Evolutionary conservation across 768 basidiomycete genomes (phyloP), one percentile per base, ranked within the genome.

Genomic region (Pleurotus salmoneostramineus): DNA sequence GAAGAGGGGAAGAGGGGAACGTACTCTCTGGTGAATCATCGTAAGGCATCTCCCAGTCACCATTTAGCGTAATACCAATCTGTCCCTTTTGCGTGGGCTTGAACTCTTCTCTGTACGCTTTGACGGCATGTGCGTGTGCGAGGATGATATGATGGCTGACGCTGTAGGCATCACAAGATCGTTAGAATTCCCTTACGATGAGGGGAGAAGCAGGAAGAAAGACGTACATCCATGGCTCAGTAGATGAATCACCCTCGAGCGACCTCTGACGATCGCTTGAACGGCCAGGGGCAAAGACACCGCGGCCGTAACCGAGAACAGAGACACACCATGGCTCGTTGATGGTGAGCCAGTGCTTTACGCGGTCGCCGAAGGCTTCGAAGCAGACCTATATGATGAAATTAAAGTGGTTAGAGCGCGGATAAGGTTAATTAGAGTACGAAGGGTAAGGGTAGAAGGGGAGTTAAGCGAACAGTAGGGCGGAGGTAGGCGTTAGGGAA

Each of bases 1-100:
- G 40, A 59, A 58, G 48, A 47, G 50, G 50, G 45, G 11, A 10
- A 45, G 44, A 45, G 34, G 42, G 11, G 5, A 27, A 73, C 85
- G 63, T 65, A 90, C 89, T 90, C 64, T 85, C 83, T 7, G 81
- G 83, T 42, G 69, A 77, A 61, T 88, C 79, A 62, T 89, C 86
- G 60, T 84, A 91, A 6, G 90, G 89, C 68, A 87, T 82, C 34
- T 81, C 76, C 86, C 85, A 89, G 67, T 89, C 86, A 8, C 88
- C 85, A 63, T 90, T 90, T 46, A 91, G 74, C 0, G 89, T 91
- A 65, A 92, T 89, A n/a, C 88, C 89, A 63, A 91, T 88, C 61
- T 78, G 72, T 21, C 88, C 91, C 7, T 79, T 74, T 67, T 90
- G 88, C 1, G 60, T 68, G 3, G 77, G 62, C 70, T 88, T 84